Percentiles rank a stretch among this genome's conserved stretches.
Evolutionary conservation across 1,139 yeast genomes (phyloP).

Genomic region (Diutina neorugosa): DNA sequence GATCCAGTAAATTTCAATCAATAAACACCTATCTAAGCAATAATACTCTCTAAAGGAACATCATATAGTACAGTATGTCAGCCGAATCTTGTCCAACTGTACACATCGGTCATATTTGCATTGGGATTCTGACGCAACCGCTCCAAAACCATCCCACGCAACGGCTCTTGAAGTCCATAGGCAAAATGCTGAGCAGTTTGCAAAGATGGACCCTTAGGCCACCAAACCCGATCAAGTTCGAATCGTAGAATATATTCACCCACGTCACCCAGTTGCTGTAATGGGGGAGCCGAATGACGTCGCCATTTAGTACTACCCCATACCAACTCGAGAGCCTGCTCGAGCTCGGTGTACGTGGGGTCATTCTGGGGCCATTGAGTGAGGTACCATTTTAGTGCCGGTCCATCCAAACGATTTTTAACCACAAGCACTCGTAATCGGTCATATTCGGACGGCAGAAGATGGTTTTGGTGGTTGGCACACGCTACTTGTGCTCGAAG

Average conservation of each 20-base stretch:
- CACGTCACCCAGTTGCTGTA: background rate
- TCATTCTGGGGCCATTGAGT: background rate
- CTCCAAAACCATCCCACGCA: background rate
- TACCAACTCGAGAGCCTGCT: constrained; percentile 4
- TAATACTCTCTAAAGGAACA: background rate
- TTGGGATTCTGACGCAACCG: constrained; percentile 1
- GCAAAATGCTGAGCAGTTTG: constrained; percentile 1
- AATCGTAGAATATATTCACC: background rate
- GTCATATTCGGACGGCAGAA: background rate
- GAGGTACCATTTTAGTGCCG: background rate
- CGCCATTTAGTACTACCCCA: background rate
- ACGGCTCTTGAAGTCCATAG: constrained; percentile 1
- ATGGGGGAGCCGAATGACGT: background rate
- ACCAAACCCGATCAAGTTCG: background rate
- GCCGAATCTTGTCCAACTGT: background rate
- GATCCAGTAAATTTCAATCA: background rate
- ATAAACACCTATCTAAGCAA: background rate
- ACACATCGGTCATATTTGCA: background rate
- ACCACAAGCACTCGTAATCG: background rate
- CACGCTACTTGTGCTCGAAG: background rate
- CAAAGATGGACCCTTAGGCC: constrained; percentile 1
- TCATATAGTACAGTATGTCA: background rate
- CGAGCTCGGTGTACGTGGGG: background rate
- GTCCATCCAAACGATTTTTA: background rate
- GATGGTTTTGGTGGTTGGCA: background rate